phyloP scores from a whole-genome alignment of 768 basidiomycete genomes.

The Suillus weaverae region DNA sequence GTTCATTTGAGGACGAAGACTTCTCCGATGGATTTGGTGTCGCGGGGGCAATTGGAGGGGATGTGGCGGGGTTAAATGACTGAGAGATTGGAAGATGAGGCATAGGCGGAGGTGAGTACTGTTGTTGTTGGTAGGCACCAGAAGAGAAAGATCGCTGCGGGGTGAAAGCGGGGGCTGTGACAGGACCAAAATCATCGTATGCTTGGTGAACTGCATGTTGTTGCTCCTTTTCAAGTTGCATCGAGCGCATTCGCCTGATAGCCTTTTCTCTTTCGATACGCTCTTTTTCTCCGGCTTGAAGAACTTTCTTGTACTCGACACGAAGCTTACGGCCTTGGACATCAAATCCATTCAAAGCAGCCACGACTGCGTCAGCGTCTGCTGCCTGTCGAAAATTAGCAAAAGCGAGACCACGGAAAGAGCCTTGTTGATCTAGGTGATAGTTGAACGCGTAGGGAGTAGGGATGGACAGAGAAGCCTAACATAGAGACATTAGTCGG shows the following conservation, averaged over 20 bases:
- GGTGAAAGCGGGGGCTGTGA: slow-evolving; percentile 54
- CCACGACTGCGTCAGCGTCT: slow-evolving; percentile 95
- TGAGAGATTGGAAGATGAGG: slow-evolving; percentile 42
- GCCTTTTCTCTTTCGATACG: slow-evolving; percentile 99
- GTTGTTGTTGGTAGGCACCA: slow-evolving; percentile 57
- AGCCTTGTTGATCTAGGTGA: slow-evolving; percentile 93
- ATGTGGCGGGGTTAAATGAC: slow-evolving; percentile 43
- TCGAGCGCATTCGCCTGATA: slow-evolving; percentile 94
- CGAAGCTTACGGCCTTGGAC: slow-evolving; percentile 96
- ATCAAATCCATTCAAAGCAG: slow-evolving; percentile 93
- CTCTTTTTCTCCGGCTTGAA: slow-evolving; percentile 99
- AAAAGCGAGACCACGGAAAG: slow-evolving; percentile 96
- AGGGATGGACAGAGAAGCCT: slow-evolving; percentile 91
- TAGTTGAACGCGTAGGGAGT: slow-evolving; percentile 99
- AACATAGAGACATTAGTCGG: slow-evolving; percentile 14
- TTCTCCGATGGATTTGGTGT: slow-evolving; percentile 71
- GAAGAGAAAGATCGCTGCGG: slow-evolving; percentile 77
- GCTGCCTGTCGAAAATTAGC: slow-evolving; percentile 92
- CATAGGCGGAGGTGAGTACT: slow-evolving; percentile 65
- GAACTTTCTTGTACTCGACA: slow-evolving; percentile 98
- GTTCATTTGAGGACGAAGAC: slow-evolving; percentile 58
- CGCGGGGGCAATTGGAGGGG: slow-evolving; percentile 54
- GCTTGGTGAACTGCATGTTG: slow-evolving; percentile 44
- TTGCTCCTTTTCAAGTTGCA: slow-evolving; percentile 90
- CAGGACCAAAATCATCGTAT: slow-evolving; percentile 76